These are phyloP conservation scores for Backusella tarrabulga DNA, from an alignment of 192 early-diverging fungal genomes.

Conservation along the genomic window DNA sequence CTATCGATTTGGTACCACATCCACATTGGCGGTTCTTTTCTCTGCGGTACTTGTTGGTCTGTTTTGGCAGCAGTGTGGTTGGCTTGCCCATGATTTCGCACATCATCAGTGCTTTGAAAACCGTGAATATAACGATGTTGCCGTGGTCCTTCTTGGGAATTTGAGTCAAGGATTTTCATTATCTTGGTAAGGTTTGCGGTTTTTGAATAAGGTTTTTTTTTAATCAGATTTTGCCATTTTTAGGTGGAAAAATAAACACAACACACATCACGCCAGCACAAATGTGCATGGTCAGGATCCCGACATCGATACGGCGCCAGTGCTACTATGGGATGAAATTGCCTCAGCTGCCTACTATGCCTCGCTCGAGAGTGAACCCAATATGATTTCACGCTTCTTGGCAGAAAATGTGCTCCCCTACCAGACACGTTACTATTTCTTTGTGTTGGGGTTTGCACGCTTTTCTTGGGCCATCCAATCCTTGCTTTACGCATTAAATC, in stretches of 20 bases:
- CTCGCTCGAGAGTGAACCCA: slow-evolving; percentile 44
- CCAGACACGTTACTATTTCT: slow-evolving; percentile 66
- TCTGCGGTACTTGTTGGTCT: slow-evolving; percentile 61
- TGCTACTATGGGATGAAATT: slow-evolving; percentile 72
- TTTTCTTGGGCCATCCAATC: slow-evolving; percentile 73
- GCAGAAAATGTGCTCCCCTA: slow-evolving; percentile 44
- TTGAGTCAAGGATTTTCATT: slow-evolving; percentile 78
- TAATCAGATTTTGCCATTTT: slow-evolving; percentile 10
- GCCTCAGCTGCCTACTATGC: slow-evolving; percentile 52
- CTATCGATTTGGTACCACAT: slow-evolving; percentile 46
- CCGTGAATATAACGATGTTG: slow-evolving; percentile 55
- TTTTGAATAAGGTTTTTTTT: not conserved
- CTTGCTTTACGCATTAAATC: slow-evolving; percentile 50
- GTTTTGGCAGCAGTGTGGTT: slow-evolving; percentile 84
- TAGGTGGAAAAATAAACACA: slow-evolving; percentile 89
- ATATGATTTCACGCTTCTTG: slow-evolving; percentile 57
- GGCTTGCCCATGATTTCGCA: slow-evolving; percentile 80
- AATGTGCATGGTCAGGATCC: slow-evolving; percentile 84
- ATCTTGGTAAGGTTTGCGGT: slow-evolving; percentile 45
- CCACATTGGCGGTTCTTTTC: slow-evolving; percentile 51
- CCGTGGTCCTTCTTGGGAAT: slow-evolving; percentile 70
- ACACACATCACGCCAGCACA: slow-evolving; percentile 79
- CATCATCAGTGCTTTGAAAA: slow-evolving; percentile 79
- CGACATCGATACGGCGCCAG: slow-evolving; percentile 81
- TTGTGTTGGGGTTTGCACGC: slow-evolving; percentile 68